Percentiles rank a stretch among this genome's conserved stretches.
These are phyloP conservation scores for Coniochaeta sp. DNA, from an alignment of 2,329 filamentous ascomycete species.

Conservation along the genomic window DNA sequence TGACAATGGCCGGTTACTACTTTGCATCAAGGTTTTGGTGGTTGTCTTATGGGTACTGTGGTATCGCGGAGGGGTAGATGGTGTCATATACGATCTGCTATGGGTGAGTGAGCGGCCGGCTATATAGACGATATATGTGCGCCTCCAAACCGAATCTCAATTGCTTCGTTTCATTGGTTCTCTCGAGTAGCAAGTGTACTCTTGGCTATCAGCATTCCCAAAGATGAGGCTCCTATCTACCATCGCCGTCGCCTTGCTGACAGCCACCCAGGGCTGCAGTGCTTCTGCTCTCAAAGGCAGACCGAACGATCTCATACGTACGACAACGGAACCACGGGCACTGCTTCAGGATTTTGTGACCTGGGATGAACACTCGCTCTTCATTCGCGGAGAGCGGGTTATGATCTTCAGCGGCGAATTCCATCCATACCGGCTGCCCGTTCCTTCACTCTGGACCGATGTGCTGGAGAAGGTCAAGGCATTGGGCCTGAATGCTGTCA, in stretches of 20 bases:
- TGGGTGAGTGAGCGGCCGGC: neutral
- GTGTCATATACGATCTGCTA: neutral
- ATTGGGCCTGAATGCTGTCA: slow-evolving; percentile 63
- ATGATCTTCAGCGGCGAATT: slow-evolving; percentile 63
- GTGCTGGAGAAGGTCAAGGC: slow-evolving; percentile 70
- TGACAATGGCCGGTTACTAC: neutral
- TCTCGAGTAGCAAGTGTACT: neutral
- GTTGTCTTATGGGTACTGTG: neutral
- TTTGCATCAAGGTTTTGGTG: neutral
- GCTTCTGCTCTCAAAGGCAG: neutral
- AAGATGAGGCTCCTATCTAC: neutral
- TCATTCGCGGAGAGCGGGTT: slow-evolving; percentile 58
- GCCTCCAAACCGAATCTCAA: no score
- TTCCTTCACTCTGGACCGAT: slow-evolving; percentile 46
- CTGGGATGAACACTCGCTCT: slow-evolving; percentile 61
- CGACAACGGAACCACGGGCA: neutral
- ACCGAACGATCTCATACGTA: neutral
- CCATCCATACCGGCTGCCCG: slow-evolving; percentile 44
- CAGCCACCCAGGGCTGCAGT: neutral
- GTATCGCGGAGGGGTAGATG: neutral
- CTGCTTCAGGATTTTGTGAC: slow-evolving; percentile 34
- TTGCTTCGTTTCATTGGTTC: neutral
- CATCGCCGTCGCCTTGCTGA: neutral
- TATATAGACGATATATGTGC: neutral
- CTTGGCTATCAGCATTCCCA: neutral